phyloP scores from a whole-genome alignment of 1,284 basidiomycete genomes.

The Neolentinus lepideus region DNA sequence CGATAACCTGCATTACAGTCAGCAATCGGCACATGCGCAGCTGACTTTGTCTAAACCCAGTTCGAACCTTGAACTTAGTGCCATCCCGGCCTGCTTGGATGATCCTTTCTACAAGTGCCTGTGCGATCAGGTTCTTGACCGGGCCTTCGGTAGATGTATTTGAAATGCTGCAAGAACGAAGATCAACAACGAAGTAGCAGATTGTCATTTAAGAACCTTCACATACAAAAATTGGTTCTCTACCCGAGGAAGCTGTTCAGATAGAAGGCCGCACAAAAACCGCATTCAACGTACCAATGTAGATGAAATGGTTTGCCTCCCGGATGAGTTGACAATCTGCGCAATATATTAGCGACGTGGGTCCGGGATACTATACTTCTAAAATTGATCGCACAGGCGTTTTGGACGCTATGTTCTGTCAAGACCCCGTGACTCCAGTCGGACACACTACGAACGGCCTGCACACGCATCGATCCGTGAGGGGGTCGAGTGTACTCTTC shows the following conservation, averaged over 20 bases:
- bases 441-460: conserved; percentile 75
- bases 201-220: background rate
- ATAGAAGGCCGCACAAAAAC: background rate
- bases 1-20: conserved; percentile 47
- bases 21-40: background rate
- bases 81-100: conserved; percentile 66
- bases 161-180: conserved; percentile 54
- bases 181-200: background rate
- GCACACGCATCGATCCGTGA: conserved; percentile 55
- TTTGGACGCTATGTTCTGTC: conserved; percentile 80
- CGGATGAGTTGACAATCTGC: conserved; percentile 77
- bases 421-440: conserved; percentile 93
- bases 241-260: conserved; percentile 17
- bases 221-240: conserved; percentile 94
- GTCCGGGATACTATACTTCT: background rate
- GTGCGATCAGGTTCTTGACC: conserved; percentile 78
- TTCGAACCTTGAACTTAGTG: conserved; percentile 68
- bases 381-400: conserved; percentile 62
- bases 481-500: conserved; percentile 33
- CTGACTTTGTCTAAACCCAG: background rate
- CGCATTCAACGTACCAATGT: conserved; percentile 56
- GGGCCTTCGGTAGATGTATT: conserved; percentile 57
- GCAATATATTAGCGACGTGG: background rate
- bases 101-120: conserved; percentile 79
- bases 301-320: conserved; percentile 83